These are phyloP conservation scores for Apocynum venetum DNA, from an alignment of 257 asterid species.

Conservation along the genomic window DNA sequence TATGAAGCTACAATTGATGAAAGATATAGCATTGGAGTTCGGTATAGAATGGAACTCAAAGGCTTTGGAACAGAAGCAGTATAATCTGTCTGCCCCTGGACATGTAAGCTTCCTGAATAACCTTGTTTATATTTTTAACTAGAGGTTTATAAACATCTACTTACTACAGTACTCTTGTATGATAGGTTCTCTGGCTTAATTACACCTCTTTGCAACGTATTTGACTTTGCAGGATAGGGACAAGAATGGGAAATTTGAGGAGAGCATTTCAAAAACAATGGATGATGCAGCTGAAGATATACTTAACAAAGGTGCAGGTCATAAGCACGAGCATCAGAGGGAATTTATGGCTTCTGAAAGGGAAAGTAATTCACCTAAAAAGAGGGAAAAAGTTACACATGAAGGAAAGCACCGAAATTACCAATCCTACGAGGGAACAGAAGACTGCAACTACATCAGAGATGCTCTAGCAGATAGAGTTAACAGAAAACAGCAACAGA, in stretches of 20 bases:
- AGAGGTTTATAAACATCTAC: background rate
- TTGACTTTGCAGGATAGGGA: conserved; percentile 33
- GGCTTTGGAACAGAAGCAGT: conserved; percentile 58
- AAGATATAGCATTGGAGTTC: conserved; percentile 59
- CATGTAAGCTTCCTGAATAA: conserved; percentile 32
- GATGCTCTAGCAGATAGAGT: conserved; percentile 14
- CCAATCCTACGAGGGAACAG: background rate
- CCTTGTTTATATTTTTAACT: background rate
- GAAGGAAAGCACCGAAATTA: background rate
- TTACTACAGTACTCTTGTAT: background rate
- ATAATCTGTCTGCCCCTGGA: conserved; percentile 26
- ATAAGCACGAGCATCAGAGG: background rate
- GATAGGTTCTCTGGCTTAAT: background rate
- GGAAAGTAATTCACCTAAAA: conserved; percentile 6
- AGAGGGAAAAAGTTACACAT: background rate
- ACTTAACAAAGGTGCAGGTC: background rate
- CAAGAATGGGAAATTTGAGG: conserved; percentile 14
- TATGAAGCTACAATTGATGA: conserved; percentile 60
- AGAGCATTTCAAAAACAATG: conserved; percentile 1
- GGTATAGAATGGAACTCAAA: conserved; percentile 63
- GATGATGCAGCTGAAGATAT: conserved; percentile 24
- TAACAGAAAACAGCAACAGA: background rate
- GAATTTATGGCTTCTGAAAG: background rate
- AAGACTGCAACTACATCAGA: conserved; percentile 18
- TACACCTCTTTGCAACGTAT: background rate